Base-by-base conservation (phyloP, 805 yeast genomes). In the Lipomyces lipofer region DNA sequence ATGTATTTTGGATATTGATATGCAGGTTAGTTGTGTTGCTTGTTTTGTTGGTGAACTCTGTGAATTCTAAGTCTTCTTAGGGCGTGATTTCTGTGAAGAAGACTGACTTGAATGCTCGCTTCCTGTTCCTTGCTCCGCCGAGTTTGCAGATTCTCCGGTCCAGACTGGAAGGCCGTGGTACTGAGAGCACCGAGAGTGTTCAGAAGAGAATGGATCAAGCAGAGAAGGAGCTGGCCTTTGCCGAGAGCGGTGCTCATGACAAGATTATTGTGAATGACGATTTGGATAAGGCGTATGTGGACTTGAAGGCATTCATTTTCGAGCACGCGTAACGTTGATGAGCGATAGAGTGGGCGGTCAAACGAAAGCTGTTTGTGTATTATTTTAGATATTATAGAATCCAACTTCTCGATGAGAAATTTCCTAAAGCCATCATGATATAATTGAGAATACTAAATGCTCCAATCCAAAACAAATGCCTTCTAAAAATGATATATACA, bases 1-100 rank as follows among this genome's bases (percentile, higher is more conserved):
- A 49, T 94, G 98, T 76, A 84, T 94, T 59, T 78, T 94, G 69
- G 99, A 94, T 73, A 94, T 94, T 63, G 99, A 94, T 79, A 91
- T 92, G 97, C 98, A 94, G 57, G 59, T 55, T 32, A 27, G 49
- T 10, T 21, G 22, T n/a, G 12, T 7, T 10, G 5, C 33, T 6
- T 13, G 13, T 28, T 21, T n/a, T 8, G 2, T 28, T 15, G 17
- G 15, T 3, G 8, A 19, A 27, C 17, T 22, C 30, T 7, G 35
- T 9, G 29, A 5, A 21, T 27, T 21, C 29, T 9, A 9, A 1
- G 19, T 39, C 21, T 12, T 12, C 24, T 6, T 39, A 49, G 75
- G 99, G 99, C 63, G 99, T 94, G 66, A 85, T 87, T 74, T 79
- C 89, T 24, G 97, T 94, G 62, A 94, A 94, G 75, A 74, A 81